Percentiles rank a stretch among this genome's conserved stretches.
Conservation (phyloP, 2,329 filamentous ascomycete species). For the Cryoendolithus antarcticus region DNA sequence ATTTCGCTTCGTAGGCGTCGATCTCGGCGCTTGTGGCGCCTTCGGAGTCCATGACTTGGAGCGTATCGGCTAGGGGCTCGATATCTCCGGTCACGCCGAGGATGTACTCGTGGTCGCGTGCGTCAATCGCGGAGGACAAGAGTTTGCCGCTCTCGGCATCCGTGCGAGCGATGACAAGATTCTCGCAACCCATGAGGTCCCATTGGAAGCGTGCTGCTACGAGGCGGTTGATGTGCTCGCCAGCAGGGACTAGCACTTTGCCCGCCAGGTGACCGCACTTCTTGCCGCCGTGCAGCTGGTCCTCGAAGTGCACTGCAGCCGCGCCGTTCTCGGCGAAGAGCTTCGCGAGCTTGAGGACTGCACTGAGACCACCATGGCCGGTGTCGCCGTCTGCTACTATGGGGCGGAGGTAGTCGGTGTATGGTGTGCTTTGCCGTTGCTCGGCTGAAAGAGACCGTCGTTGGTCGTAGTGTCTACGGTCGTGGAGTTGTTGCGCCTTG, state of each 20-base stretch:
- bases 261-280: slow-evolving; percentile 95
- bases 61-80: slow-evolving; percentile 71
- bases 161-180: slow-evolving; percentile 85
- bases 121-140: slow-evolving; percentile 80
- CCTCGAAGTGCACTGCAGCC: slow-evolving; percentile 92
- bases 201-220: slow-evolving; percentile 90
- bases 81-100: slow-evolving; percentile 70
- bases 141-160: slow-evolving; percentile 91
- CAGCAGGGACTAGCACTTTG: slow-evolving; percentile 85
- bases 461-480: slow-evolving; percentile 86
- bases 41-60: slow-evolving; percentile 76
- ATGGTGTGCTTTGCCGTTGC: slow-evolving; percentile 63
- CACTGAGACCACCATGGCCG: slow-evolving; percentile 79
- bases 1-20: slow-evolving; percentile 71
- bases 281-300: slow-evolving; percentile 94
- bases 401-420: slow-evolving; percentile 82
- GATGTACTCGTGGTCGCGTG: slow-evolving; percentile 94
- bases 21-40: slow-evolving; percentile 72
- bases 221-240: slow-evolving; percentile 92
- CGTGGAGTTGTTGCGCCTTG: slow-evolving; percentile 94
- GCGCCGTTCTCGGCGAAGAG: slow-evolving; percentile 95
- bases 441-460: slow-evolving; percentile 65
- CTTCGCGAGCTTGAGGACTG: slow-evolving; percentile 91
- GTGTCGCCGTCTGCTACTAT: slow-evolving; percentile 96
- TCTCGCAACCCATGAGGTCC: slow-evolving; percentile 96